A percentile compares a stretch with the other conserved stretches of the same genome.
Conservation (phyloP, 1,139 yeast genomes). For the Kurtzmaniella quercitrusa region DNA sequence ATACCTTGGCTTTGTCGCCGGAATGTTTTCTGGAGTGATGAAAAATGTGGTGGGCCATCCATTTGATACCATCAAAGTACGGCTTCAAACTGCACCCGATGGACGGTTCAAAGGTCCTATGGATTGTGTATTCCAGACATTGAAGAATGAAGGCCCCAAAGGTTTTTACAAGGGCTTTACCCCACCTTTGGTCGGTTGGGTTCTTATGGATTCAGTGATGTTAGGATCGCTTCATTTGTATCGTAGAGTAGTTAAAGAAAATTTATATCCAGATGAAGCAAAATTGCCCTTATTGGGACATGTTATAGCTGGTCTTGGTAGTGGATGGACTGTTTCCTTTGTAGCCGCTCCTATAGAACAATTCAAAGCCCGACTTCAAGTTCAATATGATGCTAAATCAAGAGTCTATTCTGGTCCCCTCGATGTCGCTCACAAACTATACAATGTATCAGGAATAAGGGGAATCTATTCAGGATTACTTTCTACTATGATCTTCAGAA, state of each 20-base stretch:
- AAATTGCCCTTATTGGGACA: slow-evolving; percentile 73
- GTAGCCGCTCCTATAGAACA: slow-evolving; percentile 94
- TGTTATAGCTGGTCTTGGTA: slow-evolving; percentile 70
- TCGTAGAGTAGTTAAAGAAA: slow-evolving; percentile 60
- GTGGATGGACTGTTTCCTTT: slow-evolving; percentile 88
- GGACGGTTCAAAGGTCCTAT: slow-evolving; percentile 78
- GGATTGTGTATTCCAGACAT: slow-evolving; percentile 72
- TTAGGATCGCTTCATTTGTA: slow-evolving; percentile 81
- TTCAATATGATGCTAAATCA: slow-evolving; percentile 79
- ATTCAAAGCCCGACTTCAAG: slow-evolving; percentile 83
- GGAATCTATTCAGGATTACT: slow-evolving; percentile 75
- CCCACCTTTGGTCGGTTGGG: slow-evolving; percentile 92
- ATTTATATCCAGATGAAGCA: slow-evolving; percentile 52
- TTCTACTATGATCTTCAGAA: slow-evolving; percentile 85
- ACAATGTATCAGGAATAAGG: slow-evolving; percentile 57
- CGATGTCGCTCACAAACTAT: slow-evolving; percentile 57
- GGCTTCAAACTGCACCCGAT: slow-evolving; percentile 73
- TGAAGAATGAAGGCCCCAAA: slow-evolving; percentile 65
- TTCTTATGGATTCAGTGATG: slow-evolving; percentile 86
- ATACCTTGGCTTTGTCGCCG: slow-evolving; percentile 80
- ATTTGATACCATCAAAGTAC: slow-evolving; percentile 83
- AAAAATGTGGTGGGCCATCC: slow-evolving; percentile 93
- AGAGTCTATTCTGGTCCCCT: slow-evolving; percentile 72
- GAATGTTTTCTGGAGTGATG: slow-evolving; percentile 80
- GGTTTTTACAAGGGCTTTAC: slow-evolving; percentile 89